Evolutionary conservation across 352 stramenopile species (phyloP).

Genomic region (Phytopythium mirpurense): DNA sequence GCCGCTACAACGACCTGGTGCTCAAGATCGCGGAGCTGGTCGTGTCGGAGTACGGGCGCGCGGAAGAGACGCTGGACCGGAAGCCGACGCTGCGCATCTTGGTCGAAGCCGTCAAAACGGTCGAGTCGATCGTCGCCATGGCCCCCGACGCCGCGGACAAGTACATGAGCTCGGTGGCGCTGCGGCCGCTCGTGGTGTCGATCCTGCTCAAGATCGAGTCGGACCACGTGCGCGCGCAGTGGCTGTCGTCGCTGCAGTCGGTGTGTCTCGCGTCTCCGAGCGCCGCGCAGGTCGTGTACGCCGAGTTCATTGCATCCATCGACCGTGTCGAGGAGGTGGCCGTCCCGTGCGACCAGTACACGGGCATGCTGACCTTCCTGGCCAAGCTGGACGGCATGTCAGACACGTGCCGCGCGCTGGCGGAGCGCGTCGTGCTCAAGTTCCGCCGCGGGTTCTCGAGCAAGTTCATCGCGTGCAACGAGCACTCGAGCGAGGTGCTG

Average conservation of each 20-base stretch:
- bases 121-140: slow-evolving; percentile 74
- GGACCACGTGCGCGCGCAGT: slow-evolving; percentile 81
- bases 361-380: slow-evolving; percentile 62
- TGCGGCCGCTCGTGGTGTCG: slow-evolving; percentile 39
- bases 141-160: slow-evolving; percentile 54
- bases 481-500: slow-evolving; percentile 59
- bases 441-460: slow-evolving; percentile 63
- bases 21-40: slow-evolving; percentile 77
- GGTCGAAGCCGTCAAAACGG: slow-evolving; percentile 80
- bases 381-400: slow-evolving; percentile 49
- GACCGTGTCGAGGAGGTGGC: slow-evolving; percentile 54
- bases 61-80: slow-evolving; percentile 27
- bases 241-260: slow-evolving; percentile 73
- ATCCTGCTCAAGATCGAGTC: slow-evolving; percentile 62
- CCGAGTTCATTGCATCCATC: slow-evolving; percentile 62
- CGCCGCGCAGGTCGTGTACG: slow-evolving; percentile 47
- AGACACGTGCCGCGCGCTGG: slow-evolving; percentile 46
- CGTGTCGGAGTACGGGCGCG: slow-evolving; percentile 56
- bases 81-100: slow-evolving; percentile 69
- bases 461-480: slow-evolving; percentile 77
- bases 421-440: slow-evolving; percentile 49
- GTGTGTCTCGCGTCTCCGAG: slow-evolving; percentile 49
- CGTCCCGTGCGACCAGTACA: slow-evolving; percentile 67
- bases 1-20: slow-evolving; percentile 64
- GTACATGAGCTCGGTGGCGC: slow-evolving; percentile 47